Percentiles rank a stretch among this genome's conserved stretches.
These are phyloP conservation scores for Neonothopanus nambi DNA, from an alignment of 1,284 basidiomycete genomes.

Conservation along the genomic window DNA sequence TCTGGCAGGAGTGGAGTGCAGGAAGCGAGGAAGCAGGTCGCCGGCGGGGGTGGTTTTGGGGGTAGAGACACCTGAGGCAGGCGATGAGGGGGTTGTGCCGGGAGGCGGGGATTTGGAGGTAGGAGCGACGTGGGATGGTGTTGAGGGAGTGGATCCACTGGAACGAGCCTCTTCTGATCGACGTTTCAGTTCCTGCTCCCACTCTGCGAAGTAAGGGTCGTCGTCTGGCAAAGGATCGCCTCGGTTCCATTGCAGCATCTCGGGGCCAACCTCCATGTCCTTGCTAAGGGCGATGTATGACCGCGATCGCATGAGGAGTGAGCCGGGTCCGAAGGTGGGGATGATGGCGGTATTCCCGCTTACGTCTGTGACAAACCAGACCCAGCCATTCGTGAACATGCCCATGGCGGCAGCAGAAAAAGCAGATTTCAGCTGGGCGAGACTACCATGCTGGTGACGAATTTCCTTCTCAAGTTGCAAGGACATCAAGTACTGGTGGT, in stretches of 20 bases:
- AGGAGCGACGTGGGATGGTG: conserved; percentile 26
- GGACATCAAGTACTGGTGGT: conserved; percentile 37
- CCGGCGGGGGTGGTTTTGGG: conserved; percentile 22
- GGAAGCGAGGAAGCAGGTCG: conserved; percentile 31
- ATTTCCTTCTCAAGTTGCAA: conserved; percentile 42
- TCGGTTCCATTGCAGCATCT: conserved; percentile 4
- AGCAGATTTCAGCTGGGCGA: conserved; percentile 73
- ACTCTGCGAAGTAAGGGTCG: conserved; percentile 14
- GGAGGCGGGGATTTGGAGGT: conserved; percentile 24
- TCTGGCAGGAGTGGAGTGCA: conserved; percentile 24
- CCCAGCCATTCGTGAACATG: conserved; percentile 82
- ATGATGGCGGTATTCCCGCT: conserved; percentile 67
- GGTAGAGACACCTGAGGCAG: conserved; percentile 34
- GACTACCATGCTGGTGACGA: conserved; percentile 56
- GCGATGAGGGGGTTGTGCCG: conserved; percentile 28
- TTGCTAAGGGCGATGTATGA: conserved; percentile 37
- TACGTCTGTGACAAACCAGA: conserved; percentile 83
- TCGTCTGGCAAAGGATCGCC: conserved; percentile 5
- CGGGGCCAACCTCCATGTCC: conserved; percentile 16
- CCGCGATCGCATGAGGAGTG: conserved; percentile 76
- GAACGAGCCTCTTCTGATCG: neutral
- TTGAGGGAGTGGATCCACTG: conserved; percentile 16
- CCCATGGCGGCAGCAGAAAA: conserved; percentile 79
- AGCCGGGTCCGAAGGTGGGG: conserved; percentile 89
- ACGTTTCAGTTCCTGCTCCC: neutral